phyloP scores from a whole-genome alignment of 2,329 filamentous ascomycete species.

The Sarocladium strictum region DNA sequence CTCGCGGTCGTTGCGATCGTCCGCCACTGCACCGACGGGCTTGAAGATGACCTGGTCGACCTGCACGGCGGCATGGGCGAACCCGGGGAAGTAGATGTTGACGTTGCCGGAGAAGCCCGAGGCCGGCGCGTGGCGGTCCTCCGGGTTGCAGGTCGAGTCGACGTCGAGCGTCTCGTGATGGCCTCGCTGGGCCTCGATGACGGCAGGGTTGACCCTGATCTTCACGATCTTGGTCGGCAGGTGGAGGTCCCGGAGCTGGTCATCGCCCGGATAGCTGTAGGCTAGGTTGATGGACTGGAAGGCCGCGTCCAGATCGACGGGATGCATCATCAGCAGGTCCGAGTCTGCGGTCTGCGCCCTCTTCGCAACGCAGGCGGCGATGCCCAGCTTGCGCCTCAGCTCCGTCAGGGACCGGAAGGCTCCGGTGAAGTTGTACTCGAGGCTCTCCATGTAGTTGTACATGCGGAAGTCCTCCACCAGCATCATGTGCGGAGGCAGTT shows the following conservation, averaged over 20 bases:
- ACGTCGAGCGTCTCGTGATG: no score
- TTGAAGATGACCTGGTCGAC: no score
- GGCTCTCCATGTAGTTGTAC: neutral
- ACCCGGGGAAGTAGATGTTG: neutral
- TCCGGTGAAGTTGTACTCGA: conserved; percentile 12
- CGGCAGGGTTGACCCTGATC: conserved; percentile 14
- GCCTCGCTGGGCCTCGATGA: neutral
- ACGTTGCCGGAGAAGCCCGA: neutral
- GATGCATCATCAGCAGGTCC: conserved; percentile 21
- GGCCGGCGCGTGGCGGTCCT: no score
- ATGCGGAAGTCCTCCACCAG: neutral
- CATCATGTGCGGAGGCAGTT: neutral
- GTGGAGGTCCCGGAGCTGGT: conserved; percentile 22
- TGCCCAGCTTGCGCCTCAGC: conserved; percentile 11
- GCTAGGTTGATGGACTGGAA: conserved; percentile 26
- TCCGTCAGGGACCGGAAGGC: conserved; percentile 15
- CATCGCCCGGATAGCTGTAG: conserved; percentile 22
- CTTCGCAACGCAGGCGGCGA: neutral
- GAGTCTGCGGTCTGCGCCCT: neutral
- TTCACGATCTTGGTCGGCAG: conserved; percentile 21
- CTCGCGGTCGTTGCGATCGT: no score
- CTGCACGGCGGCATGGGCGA: neutral
- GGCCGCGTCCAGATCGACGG: conserved; percentile 23
- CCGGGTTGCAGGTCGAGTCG: no score
- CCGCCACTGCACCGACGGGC: no score